phyloP scores from a whole-genome alignment of 495 filamentous ascomycete genomes.

The Parathielavia appendiculata region DNA sequence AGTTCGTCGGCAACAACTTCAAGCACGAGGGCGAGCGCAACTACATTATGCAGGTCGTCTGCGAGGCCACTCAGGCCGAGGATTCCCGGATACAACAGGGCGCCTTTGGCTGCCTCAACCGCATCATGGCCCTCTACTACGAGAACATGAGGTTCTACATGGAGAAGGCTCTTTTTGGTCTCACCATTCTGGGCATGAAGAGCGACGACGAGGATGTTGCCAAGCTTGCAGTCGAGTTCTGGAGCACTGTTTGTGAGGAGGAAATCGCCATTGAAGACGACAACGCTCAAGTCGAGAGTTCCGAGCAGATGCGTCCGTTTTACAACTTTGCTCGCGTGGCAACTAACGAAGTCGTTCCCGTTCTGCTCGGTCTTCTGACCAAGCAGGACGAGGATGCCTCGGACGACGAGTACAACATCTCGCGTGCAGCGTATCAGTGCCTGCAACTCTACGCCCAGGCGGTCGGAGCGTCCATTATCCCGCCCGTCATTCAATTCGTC shows the following conservation, averaged over 20 bases:
- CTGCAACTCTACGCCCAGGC: constrained; percentile 91
- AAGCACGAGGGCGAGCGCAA: constrained; percentile 98
- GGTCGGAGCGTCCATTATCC: constrained; percentile 73
- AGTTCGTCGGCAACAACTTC: constrained; percentile 96
- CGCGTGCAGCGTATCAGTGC: constrained; percentile 93
- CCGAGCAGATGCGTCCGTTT: constrained; percentile 74
- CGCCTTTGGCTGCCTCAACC: constrained; percentile 93
- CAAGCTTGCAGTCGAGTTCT: constrained; percentile 97
- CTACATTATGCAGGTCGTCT: constrained; percentile 99
- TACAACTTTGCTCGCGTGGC: constrained; percentile 91
- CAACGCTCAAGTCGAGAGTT: constrained; percentile 74
- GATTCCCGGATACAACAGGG: constrained; percentile 89
- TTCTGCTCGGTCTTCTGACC: constrained; percentile 80
- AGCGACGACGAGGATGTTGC: constrained; percentile 94
- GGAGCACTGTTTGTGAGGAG: constrained; percentile 99
- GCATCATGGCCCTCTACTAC: constrained; percentile 97
- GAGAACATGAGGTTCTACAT: constrained; percentile 99
- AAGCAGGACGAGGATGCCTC: constrained; percentile 95
- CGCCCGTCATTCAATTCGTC: constrained; percentile 80
- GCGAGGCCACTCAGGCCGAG: constrained; percentile 90
- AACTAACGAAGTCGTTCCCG: constrained; percentile 85
- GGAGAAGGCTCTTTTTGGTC: constrained; percentile 97
- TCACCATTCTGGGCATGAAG: constrained; percentile 99
- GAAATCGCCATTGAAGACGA: constrained; percentile 97
- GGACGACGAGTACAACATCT: constrained; percentile 95